Base-by-base conservation (phyloP, 2,329 filamentous ascomycete species). In the Lachnellula hyalina region DNA sequence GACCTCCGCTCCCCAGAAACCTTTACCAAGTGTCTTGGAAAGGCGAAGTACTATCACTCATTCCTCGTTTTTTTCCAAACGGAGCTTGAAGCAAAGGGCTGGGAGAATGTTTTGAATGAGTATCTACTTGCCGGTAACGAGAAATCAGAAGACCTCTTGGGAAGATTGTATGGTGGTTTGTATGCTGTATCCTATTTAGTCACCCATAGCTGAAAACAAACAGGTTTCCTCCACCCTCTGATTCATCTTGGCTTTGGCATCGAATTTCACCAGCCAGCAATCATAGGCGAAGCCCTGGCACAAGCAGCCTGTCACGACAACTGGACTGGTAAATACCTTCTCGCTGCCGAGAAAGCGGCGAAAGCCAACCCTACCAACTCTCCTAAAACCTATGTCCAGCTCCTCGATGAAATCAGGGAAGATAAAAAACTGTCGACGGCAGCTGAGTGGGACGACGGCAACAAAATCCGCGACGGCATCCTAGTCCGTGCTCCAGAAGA, bases 221-320 rank as follows among this genome's bases (percentile, higher is more conserved):
- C 61, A 80, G 84, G 87, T 0, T 79, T 93, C 59, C 63, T 91
- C 2, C 90, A 96, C 66, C 90, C 90, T 2, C 73, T 94, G 15
- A 92, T 96, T 59, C 90, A 96, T 67, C 78, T 96, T 19, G 88
- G 90, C 48, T 96, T 90, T 67, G 91, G 88, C 4, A 68, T 96
- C 36, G 90, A 96, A 68, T 96, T 90, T 74, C 70, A 79, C 9
- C 90, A 96, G 67, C 89, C 89, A 2, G 87, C 87, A 38, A 84
- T 96, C 56, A 78, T 96, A 28, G 89, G 90, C 5, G 83, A 93
- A 72, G 90, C 76, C 1, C 80, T 96, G 17, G 89, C 91, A 0
- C 86, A 95, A 72, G 77, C 87, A 1, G 83, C 86, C 7, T 81
- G 90, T 1, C 89, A 95, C 66, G 73, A 77, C 6, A 72, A 77